phyloP scores from a whole-genome alignment of 257 asterid species.

The Petrea volubilis region DNA sequence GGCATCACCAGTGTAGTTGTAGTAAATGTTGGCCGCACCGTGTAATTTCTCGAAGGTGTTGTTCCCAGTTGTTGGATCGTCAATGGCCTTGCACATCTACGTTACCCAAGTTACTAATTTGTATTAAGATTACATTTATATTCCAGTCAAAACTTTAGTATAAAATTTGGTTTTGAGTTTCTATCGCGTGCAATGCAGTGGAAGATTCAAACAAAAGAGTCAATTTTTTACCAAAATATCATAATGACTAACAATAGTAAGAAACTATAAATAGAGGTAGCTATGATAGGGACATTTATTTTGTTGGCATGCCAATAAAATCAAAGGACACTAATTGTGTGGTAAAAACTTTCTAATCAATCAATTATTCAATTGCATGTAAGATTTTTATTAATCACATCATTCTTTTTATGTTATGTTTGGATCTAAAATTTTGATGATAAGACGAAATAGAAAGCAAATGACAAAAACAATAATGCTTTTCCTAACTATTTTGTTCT shows the following conservation, averaged over 20 bases:
- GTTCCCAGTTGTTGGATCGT: conserved; percentile 57
- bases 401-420: not conserved
- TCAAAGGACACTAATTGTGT: not conserved
- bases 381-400: too few relatives aligned
- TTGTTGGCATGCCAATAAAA: not conserved
- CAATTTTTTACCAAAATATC: not conserved
- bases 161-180: too few relatives aligned
- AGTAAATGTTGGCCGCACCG: conserved; percentile 64
- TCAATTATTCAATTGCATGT: too few relatives aligned
- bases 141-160: too few relatives aligned
- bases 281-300: not conserved
- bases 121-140: too few relatives aligned
- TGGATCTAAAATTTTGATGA: too few relatives aligned
- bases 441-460: too few relatives aligned
- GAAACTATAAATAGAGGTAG: not conserved
- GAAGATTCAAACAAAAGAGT: not conserved
- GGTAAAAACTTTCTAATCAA: not conserved
- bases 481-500: not conserved
- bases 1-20: conserved; percentile 62
- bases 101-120: too few relatives aligned
- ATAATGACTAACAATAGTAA: not conserved
- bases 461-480: too few relatives aligned
- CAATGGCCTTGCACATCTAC: conserved; percentile 91
- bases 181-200: too few relatives aligned
- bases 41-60: conserved; percentile 61